Evolutionary conservation across 352 stramenopile genomes (phyloP).

Genomic region (Blastocystis sp.): DNA sequence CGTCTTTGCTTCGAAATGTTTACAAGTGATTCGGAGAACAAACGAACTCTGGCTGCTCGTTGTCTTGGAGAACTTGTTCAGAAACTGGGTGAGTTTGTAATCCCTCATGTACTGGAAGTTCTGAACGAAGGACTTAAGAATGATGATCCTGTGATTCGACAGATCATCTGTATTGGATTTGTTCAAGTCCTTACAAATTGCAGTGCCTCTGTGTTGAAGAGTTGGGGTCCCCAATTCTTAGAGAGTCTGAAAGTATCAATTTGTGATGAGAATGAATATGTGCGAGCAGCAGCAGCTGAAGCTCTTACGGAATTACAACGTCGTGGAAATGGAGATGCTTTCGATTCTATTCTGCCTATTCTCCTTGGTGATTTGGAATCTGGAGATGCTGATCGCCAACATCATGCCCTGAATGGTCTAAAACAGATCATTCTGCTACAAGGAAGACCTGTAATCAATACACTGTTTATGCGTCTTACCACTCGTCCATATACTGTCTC

Average conservation of each 20-base stretch:
- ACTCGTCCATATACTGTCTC: slow-evolving; percentile 77
- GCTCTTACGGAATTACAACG: slow-evolving; percentile 93
- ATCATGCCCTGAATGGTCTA: slow-evolving; percentile 86
- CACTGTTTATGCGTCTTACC: slow-evolving; percentile 87
- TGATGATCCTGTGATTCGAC: slow-evolving; percentile 70
- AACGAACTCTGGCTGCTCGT: slow-evolving; percentile 78
- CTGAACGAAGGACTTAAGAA: slow-evolving; percentile 82
- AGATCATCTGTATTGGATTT: slow-evolving; percentile 86
- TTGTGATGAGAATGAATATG: slow-evolving; percentile 81
- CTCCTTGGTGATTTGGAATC: slow-evolving; percentile 85
- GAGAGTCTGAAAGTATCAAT: slow-evolving; percentile 91
- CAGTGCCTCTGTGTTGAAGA: slow-evolving; percentile 86
- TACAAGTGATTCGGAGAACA: slow-evolving; percentile 78
- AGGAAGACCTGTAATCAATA: slow-evolving; percentile 86
- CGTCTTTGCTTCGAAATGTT: slow-evolving; percentile 87
- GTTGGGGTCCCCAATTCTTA: slow-evolving; percentile 90
- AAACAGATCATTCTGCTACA: slow-evolving; percentile 91
- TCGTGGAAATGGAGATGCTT: slow-evolving; percentile 83
- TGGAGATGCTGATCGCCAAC: slow-evolving; percentile 67
- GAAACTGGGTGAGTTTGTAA: slow-evolving; percentile 95
- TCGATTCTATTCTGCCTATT: slow-evolving; percentile 91
- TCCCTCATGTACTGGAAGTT: slow-evolving; percentile 94
- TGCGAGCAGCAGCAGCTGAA: slow-evolving; percentile 82
- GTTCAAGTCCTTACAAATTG: slow-evolving; percentile 88
- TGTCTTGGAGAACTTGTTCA: slow-evolving; percentile 95